These are phyloP conservation scores for Kuraishia hungarica DNA, from an alignment of 805 yeast genomes.

Conservation along the genomic window DNA sequence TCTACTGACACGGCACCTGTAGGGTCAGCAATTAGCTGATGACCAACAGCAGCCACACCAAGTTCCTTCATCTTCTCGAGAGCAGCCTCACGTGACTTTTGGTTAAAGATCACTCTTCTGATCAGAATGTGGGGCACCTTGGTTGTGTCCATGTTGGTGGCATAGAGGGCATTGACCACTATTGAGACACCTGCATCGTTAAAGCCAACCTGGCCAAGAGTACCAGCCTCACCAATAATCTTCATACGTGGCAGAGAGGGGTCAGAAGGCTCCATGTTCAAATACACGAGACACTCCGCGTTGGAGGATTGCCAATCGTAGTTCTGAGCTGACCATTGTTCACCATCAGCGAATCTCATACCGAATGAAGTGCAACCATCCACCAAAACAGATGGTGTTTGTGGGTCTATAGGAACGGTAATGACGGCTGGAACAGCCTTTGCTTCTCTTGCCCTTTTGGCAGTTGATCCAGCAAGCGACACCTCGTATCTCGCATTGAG, in stretches of 20 bases:
- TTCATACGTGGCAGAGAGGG: conserved; percentile 4
- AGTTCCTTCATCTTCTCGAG: conserved; percentile 3
- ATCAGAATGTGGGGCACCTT: conserved; percentile 7
- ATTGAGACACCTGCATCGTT: conserved; percentile 6
- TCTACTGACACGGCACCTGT: conserved; percentile 6
- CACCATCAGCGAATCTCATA: conserved; percentile 1
- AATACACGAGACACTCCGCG: conserved; percentile 3
- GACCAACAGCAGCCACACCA: conserved; percentile 6
- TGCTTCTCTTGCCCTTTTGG: neutral
- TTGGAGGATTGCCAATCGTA: conserved; percentile 7
- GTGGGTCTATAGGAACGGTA: neutral
- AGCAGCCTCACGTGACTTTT: conserved; percentile 5
- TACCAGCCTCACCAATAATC: conserved; percentile 8
- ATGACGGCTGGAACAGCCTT: neutral
- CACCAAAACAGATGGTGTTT: neutral
- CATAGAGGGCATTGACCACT: conserved; percentile 7
- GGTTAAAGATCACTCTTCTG: conserved; percentile 5
- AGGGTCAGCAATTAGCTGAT: conserved; percentile 6
- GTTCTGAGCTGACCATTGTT: conserved; percentile 8
- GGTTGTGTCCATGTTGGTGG: conserved; percentile 5
- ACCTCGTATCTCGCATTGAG: conserved; percentile 7
- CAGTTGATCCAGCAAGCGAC: conserved; percentile 7
- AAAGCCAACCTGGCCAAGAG: conserved; percentile 7
- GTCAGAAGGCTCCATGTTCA: conserved; percentile 7
- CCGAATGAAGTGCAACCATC: conserved; percentile 8